Conservation (phyloP, 352 stramenopile species). For the Phytophthora kernoviae region DNA sequence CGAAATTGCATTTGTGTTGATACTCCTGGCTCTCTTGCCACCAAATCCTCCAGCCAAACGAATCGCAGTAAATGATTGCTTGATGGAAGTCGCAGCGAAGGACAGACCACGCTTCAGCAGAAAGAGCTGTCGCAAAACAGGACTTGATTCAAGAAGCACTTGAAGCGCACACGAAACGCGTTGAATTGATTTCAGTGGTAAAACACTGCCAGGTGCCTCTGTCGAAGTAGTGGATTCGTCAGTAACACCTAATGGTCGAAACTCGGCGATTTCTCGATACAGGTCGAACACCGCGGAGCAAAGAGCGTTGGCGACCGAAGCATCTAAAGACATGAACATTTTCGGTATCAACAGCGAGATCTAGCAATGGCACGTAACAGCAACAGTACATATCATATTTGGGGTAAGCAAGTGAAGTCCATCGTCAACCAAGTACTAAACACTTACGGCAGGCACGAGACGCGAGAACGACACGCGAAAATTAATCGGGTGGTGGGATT, state of each 20-base stretch:
- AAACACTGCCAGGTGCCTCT: conserved; percentile 14
- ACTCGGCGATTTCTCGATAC: conserved; percentile 35
- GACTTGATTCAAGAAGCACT: conserved; percentile 42
- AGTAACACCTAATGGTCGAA: conserved; percentile 10
- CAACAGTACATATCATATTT: conserved; percentile 2
- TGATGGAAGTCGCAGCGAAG: conserved; percentile 40
- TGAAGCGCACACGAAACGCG: conserved; percentile 41
- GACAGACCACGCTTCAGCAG: conserved; percentile 42
- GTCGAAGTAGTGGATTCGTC: background rate
- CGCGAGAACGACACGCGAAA: conserved; percentile 51
- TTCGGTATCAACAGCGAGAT: conserved; percentile 26
- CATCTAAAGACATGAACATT: conserved; percentile 19
- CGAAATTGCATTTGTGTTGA: conserved; percentile 11
- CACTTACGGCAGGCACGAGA: conserved; percentile 40
- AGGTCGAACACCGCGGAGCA: conserved; percentile 48
- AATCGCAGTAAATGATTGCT: conserved; percentile 51
- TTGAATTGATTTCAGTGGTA: conserved; percentile 23
- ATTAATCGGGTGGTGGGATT: conserved; percentile 30
- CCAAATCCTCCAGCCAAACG: conserved; percentile 58
- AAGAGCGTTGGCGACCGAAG: conserved; percentile 22
- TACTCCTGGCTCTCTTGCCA: conserved; percentile 24
- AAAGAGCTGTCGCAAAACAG: conserved; percentile 32
- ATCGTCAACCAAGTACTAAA: background rate
- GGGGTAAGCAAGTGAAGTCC: background rate
- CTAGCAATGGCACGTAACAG: conserved; percentile 13